phyloP scores from a whole-genome alignment of 148 eudicot genomes.

The Silene latifolia region DNA sequence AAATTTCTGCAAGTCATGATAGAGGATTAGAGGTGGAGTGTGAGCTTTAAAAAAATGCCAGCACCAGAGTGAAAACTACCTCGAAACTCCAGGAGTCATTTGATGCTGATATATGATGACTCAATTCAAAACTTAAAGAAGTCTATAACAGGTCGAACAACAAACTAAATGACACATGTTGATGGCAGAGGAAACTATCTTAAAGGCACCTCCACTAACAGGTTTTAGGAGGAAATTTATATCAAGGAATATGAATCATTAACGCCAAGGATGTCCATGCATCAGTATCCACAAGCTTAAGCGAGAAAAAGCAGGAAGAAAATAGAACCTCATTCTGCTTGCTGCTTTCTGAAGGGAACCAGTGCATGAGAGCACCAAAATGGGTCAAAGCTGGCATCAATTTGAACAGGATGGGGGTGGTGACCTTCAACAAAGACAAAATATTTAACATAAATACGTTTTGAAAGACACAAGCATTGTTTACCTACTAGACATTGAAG shows the following conservation, averaged over 20 bases:
- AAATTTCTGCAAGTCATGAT: too few relatives aligned
- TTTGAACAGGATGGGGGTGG: slow-evolving; percentile 89
- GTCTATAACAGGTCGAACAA: too few relatives aligned
- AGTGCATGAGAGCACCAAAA: slow-evolving; percentile 91
- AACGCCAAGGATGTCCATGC: background rate
- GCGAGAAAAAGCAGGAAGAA: background rate
- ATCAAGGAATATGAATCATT: background rate
- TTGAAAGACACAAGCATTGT: background rate
- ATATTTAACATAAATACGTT: background rate
- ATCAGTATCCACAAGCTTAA: background rate
- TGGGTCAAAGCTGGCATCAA: slow-evolving; percentile 91
- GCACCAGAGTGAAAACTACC: too few relatives aligned
- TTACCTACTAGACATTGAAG: background rate
- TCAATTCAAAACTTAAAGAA: too few relatives aligned
- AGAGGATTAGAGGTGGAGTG: too few relatives aligned
- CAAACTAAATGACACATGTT: too few relatives aligned
- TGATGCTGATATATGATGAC: background rate
- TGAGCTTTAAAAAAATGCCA: too few relatives aligned
- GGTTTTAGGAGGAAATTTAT: background rate
- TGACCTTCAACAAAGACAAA: slow-evolving; percentile 52
- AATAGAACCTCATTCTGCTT: slow-evolving; percentile 56
- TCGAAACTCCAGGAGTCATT: too few relatives aligned
- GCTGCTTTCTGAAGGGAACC: slow-evolving; percentile 81
- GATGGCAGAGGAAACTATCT: background rate
- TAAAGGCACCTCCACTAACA: background rate